phyloP scores from a whole-genome alignment of 305 asterid species.

The Solanum hybrid region DNA sequence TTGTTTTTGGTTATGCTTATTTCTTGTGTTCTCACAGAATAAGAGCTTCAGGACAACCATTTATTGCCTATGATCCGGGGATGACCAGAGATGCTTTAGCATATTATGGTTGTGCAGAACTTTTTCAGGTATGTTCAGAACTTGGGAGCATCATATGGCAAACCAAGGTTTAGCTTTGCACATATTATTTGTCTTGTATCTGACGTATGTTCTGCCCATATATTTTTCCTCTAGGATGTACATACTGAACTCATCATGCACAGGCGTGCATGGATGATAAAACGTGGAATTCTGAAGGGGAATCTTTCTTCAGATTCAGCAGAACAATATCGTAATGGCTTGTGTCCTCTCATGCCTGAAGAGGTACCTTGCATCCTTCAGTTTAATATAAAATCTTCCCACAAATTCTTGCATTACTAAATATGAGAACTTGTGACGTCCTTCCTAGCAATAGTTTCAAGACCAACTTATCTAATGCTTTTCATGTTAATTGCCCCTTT shows the following conservation, averaged over 20 bases:
- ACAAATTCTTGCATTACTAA: not conserved
- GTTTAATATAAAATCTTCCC: not conserved
- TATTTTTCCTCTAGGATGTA: conserved; percentile 57
- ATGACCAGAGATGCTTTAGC: conserved; percentile 95
- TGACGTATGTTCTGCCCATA: conserved; percentile 8
- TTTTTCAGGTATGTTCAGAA: conserved; percentile 65
- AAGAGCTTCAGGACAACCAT: conserved; percentile 72
- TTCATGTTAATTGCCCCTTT: not conserved
- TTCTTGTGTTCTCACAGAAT: conserved; percentile 28
- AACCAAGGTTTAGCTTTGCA: not conserved
- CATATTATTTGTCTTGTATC: conserved; percentile 4
- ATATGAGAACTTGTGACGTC: not conserved
- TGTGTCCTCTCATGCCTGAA: conserved; percentile 97
- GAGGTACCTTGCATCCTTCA: conserved; percentile 45
- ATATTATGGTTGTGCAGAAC: conserved; percentile 93
- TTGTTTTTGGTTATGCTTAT: conserved; percentile 7
- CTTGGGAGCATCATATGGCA: conserved; percentile 1
- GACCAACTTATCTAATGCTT: not conserved
- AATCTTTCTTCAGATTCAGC: conserved; percentile 76
- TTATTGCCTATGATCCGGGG: conserved; percentile 93
- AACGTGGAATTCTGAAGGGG: conserved; percentile 75
- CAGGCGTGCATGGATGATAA: conserved; percentile 89
- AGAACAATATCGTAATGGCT: conserved; percentile 60
- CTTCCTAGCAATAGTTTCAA: not conserved
- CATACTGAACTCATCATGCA: conserved; percentile 98